Evolutionary conservation across 192 early-diverging fungal genomes (phyloP).

Genomic region (Entophlyctis luteolus): DNA sequence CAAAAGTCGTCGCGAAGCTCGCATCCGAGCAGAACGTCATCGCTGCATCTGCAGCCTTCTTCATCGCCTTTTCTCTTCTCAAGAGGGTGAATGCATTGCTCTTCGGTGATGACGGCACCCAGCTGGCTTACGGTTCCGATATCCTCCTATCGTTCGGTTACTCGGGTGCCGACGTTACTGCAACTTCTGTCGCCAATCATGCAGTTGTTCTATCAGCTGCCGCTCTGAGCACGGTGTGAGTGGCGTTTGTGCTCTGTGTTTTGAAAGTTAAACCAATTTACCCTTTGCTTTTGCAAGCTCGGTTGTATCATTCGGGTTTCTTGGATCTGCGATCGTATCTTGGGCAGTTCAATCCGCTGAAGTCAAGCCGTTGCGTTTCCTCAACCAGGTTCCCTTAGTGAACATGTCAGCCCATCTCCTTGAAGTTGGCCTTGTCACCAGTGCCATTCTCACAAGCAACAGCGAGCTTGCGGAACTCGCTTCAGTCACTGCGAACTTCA

Average conservation of each 20-base stretch:
- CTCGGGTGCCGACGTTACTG: conserved; percentile 1
- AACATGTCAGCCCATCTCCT: background rate
- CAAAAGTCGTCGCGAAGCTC: background rate
- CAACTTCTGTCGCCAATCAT: background rate
- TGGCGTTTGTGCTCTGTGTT: background rate
- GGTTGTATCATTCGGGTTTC: background rate
- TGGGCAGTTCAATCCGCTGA: conserved; percentile 4
- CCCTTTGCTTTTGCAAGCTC: background rate
- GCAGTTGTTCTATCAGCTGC: background rate
- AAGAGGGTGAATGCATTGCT: background rate
- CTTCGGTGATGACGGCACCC: background rate
- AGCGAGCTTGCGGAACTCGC: background rate
- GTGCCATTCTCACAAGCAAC: background rate
- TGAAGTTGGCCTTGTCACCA: background rate
- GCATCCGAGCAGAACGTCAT: conserved; percentile 15
- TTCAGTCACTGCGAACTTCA: background rate
- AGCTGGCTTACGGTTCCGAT: conserved; percentile 17
- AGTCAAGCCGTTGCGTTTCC: background rate
- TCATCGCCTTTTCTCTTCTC: conserved; percentile 3
- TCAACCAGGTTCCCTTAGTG: background rate
- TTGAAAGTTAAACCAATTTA: background rate
- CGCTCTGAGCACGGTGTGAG: conserved; percentile 18
- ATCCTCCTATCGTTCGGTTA: conserved; percentile 14
- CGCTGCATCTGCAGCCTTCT: conserved; percentile 5
- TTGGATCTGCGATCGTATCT: background rate